phyloP scores from a whole-genome alignment of 768 basidiomycete genomes.

The Flagelloscypha sp. region DNA sequence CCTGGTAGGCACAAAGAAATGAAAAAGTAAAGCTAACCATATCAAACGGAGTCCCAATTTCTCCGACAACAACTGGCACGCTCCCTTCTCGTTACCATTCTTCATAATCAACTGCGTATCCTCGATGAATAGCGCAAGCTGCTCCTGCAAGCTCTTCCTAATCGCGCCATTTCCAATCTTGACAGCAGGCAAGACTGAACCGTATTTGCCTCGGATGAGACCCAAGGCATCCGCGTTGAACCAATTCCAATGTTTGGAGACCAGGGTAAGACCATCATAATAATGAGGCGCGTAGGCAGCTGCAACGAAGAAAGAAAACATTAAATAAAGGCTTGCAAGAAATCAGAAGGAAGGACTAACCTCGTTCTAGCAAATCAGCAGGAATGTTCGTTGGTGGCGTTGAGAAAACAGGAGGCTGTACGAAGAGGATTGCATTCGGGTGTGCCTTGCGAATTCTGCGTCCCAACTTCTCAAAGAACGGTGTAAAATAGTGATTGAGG shows the following conservation, averaged over 20 bases:
- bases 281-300: conserved; percentile 78
- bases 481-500: conserved; percentile 71
- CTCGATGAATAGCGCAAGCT: conserved; percentile 68
- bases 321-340: too few species aligned
- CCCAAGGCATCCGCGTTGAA: conserved; percentile 95
- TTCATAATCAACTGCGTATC: conserved; percentile 61
- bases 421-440: conserved; percentile 79
- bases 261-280: conserved; percentile 89
- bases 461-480: conserved; percentile 55
- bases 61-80: conserved; percentile 93
- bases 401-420: conserved; percentile 88
- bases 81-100: conserved; percentile 86
- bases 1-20: too few species aligned
- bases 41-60: conserved; percentile 93
- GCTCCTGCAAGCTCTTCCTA: conserved; percentile 70
- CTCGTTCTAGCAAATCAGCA: conserved; percentile 51
- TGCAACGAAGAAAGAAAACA: too few species aligned
- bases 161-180: conserved; percentile 81
- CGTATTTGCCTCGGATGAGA: conserved; percentile 77
- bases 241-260: conserved; percentile 91
- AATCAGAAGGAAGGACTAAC: too few species aligned
- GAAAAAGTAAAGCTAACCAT: too few species aligned
- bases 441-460: conserved; percentile 57
- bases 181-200: conserved; percentile 57
- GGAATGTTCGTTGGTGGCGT: conserved; percentile 57